These are phyloP conservation scores for Colletotrichum agaves DNA, from an alignment of 2,329 filamentous ascomycete genomes.

Conservation along the genomic window DNA sequence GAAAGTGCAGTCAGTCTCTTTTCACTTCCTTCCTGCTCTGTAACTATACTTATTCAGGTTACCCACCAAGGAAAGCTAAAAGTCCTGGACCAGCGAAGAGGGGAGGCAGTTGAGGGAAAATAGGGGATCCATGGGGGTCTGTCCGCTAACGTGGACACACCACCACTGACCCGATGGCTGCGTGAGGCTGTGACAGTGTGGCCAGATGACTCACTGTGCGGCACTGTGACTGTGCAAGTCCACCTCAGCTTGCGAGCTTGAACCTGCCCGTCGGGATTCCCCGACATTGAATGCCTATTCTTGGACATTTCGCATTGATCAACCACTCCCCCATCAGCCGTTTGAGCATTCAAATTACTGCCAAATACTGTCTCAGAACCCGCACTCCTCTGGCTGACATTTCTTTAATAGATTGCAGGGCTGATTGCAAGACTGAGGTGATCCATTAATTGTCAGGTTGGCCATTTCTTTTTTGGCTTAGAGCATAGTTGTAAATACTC, in stretches of 20 bases:
- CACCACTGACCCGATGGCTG: constrained; percentile 3
- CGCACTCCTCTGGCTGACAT: background rate
- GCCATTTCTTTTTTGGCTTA: no score
- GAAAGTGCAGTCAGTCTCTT: background rate
- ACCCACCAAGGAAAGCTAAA: no score
- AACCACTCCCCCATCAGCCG: constrained; percentile 1
- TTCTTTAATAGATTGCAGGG: background rate
- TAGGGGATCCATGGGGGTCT: constrained; percentile 21
- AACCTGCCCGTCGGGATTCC: constrained; percentile 20
- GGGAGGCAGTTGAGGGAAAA: constrained; percentile 26
- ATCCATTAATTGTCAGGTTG: background rate
- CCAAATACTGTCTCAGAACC: background rate
- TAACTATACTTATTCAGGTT: no score
- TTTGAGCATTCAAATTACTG: constrained; percentile 9
- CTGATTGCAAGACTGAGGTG: background rate
- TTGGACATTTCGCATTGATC: constrained; percentile 32
- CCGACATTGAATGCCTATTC: constrained; percentile 30
- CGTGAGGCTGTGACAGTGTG: constrained; percentile 28
- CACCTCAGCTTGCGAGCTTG: background rate
- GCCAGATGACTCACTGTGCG: background rate
- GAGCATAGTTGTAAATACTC: no score
- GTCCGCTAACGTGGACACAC: constrained; percentile 30
- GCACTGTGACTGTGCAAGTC: background rate
- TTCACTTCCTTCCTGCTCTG: no score
- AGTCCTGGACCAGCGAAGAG: background rate